A percentile compares a stretch with the other conserved stretches of the same genome.
Evolutionary conservation across 2,329 filamentous ascomycete species (phyloP).

Genomic region (Fusarium xylarioides): DNA sequence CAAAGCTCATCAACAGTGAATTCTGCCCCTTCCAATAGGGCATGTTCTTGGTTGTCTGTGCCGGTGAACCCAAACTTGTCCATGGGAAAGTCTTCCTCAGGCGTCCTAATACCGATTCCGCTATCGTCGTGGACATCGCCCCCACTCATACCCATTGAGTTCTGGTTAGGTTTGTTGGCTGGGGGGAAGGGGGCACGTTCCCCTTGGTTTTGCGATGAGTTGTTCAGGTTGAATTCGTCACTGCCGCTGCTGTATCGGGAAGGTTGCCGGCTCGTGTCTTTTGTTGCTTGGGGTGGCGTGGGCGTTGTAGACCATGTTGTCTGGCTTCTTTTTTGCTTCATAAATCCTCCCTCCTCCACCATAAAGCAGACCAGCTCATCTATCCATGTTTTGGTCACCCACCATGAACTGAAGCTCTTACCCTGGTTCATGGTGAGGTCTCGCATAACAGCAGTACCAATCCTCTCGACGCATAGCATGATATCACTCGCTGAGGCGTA

Average conservation of each 20-base stretch:
- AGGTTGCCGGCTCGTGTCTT: conserved; percentile 48
- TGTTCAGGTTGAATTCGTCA: conserved; percentile 57
- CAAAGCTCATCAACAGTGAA: conserved; percentile 37
- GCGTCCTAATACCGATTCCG: conserved; percentile 75
- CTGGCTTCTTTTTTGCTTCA: conserved; percentile 64
- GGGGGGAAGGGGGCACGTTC: conserved; percentile 61
- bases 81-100: conserved; percentile 70
- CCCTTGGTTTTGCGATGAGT: conserved; percentile 58
- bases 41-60: conserved; percentile 48
- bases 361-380: conserved; percentile 95
- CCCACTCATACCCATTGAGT: conserved; percentile 48
- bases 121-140: conserved; percentile 72
- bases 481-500: conserved; percentile 77
- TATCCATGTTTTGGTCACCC: conserved; percentile 94
- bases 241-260: conserved; percentile 56
- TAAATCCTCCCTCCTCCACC: conserved; percentile 89
- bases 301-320: conserved; percentile 37
- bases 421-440: conserved; percentile 83
- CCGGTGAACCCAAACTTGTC: conserved; percentile 64
- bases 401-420: conserved; percentile 88
- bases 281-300: conserved; percentile 48
- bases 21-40: conserved; percentile 46
- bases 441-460: conserved; percentile 80
- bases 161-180: conserved; percentile 54
- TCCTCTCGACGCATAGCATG: conserved; percentile 77